Evolutionary conservation across 495 filamentous ascomycete species (phyloP), one percentile per base, ranked within the genome.

Genomic region (Penicillium verhagenii): DNA sequence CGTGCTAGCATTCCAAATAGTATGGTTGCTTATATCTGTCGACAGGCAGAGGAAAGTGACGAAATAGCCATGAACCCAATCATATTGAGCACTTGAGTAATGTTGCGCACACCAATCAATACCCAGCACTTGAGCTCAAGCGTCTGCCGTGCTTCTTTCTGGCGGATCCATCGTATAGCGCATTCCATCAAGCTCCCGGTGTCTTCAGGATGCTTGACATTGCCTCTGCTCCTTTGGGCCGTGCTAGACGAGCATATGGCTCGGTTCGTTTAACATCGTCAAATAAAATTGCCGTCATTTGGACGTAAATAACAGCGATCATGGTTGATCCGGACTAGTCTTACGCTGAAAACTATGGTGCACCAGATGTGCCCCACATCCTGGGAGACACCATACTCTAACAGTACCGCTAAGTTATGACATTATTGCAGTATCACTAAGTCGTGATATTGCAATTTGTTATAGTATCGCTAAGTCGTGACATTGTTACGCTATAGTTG

Each of bases 181-280:
- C 56, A 43, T 24, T 43, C 68, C 70, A 73, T 67, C 67, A 70
- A 1, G 59, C 18, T 10, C 60, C 58, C 2, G 60, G 49, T 2
- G 55, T 42, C 20, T 64, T 35, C 18, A 68, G 59, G 20, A 74
- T 57, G 38, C 67, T 66, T 0, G 43, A 14, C 7, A 57, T 47
- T 10, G 65, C 66, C 0, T 48, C 16, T 13, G 69, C 57, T 6
- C 70, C 68, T 6, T 42, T 42, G n/a, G 64, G 50, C 14, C 59
- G 63, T 13, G 70, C 64, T 20, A 74, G 50, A 7, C 66, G 56
- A 10, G 71, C 69, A 57, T 53, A 74, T 1, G 66, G 58, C 35
- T 74, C 66, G 1, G 70, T 72, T 14, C 71, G 60, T 43, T 68
- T 66, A 3, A 71, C 49, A 47, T 74, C 71, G 10, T 61, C 46